Base-by-base conservation (phyloP, 2,329 filamentous ascomycete genomes). In the Zymoseptoria crescenta region DNA sequence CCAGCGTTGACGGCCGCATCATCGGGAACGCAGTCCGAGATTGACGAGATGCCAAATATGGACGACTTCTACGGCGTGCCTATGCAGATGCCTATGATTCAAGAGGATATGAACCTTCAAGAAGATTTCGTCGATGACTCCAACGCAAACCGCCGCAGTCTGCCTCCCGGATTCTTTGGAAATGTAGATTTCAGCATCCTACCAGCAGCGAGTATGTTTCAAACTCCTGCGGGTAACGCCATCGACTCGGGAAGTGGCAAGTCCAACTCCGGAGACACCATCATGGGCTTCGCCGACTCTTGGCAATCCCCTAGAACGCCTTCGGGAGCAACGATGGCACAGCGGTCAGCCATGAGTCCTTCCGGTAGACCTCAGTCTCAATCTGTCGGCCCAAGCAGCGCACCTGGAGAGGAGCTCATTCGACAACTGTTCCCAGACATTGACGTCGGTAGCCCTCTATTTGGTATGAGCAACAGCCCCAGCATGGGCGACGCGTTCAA, bases 1-100 rank as follows among this genome's bases (percentile, higher is more conserved):
- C 72, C 72, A 55, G 72, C 72, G 16, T 60, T 74, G 61, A 73
- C 72, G 28, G 68, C 70, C 49, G 69, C 70, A n/a, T 74, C 72
- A 7, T 74, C 72, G 20, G 70, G 70, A n/a, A 73, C 72, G 4
- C 69, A 72, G 55, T 74, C 72, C 19, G 72, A 74, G 52, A 64
- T 73, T 30, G 72, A 74, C 53, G 72, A 74, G 56, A 64, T 72
- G 16, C 69, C 72, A n/a, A 61, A 62, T 6, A 67, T 69, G 55
- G 71, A 74, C 52, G 72, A 74, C 19, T 52, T 67, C 8, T 69
- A 66, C 56, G 64, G 63, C 13, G 65, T 67, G 20, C 59, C 61
- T 9, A 72, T 70, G 70, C 35, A 45, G 35, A 45, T 45, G 35
- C 68, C 68, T 19, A 70, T 64, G 58, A 70, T 70, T 52, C 67